Percentiles rank a stretch among this genome's conserved stretches.
Evolutionary conservation across 345 rosid species (phyloP).

Genomic region (Eucalyptus polyanthemos): DNA sequence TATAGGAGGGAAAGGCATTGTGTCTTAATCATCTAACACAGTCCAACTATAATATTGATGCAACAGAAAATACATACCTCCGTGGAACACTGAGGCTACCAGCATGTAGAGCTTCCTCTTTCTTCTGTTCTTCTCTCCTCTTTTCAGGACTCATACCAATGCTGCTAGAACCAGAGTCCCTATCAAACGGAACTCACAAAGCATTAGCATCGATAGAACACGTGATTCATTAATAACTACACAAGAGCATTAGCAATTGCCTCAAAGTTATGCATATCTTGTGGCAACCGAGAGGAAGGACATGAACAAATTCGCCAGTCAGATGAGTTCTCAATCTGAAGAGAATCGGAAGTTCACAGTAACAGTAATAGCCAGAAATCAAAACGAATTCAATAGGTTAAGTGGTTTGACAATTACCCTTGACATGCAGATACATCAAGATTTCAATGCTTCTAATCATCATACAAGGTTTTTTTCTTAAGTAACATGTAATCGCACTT

Average conservation of each 20-base stretch:
- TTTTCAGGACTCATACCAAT: slow-evolving; percentile 39
- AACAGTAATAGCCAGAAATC: not conserved
- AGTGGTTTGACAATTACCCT: not conserved
- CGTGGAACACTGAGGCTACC: slow-evolving; percentile 59
- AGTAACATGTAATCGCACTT: not conserved
- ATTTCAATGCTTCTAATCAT: not conserved
- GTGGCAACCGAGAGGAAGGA: not conserved
- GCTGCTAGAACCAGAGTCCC: slow-evolving; percentile 49
- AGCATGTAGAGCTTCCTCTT: slow-evolving; percentile 63
- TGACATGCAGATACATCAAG: not conserved
- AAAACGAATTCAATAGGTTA: not conserved
- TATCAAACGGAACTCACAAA: not conserved
- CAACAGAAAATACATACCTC: slow-evolving; percentile 15
- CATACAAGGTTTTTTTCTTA: not conserved
- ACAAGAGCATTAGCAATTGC: not conserved
- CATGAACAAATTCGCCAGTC: not conserved
- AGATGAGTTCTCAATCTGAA: not conserved
- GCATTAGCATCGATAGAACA: not conserved
- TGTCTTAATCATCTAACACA: not conserved
- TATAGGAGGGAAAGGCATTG: slow-evolving; percentile 1
- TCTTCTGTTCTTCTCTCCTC: slow-evolving; percentile 44
- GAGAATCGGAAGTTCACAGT: not conserved
- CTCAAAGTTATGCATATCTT: not conserved
- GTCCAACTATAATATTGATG: not conserved
- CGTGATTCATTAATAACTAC: not conserved